These are phyloP conservation scores for Wickerhamomyces kurtzmanii DNA, from an alignment of 805 yeast genomes.

Conservation along the genomic window DNA sequence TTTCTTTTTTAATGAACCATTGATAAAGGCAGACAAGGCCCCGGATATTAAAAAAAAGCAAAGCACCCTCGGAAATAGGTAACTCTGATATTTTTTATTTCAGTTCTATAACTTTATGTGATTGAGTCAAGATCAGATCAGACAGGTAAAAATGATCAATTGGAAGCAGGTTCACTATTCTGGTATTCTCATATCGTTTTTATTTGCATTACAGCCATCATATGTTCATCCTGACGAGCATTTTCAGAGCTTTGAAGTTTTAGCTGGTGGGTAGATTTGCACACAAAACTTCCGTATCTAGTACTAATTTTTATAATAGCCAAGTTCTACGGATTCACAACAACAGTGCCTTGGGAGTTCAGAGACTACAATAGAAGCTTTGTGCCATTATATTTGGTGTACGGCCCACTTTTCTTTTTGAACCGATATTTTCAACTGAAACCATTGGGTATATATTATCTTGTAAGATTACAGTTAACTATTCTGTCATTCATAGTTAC, in stretches of 20 bases:
- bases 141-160: background rate
- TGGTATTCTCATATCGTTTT: slow-evolving; percentile 22
- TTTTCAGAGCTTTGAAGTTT: slow-evolving; percentile 78
- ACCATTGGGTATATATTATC: slow-evolving; percentile 43
- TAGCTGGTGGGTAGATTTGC: slow-evolving; percentile 27
- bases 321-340: slow-evolving; percentile 30
- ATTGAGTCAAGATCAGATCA: too few species aligned
- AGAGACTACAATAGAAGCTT: slow-evolving; percentile 58
- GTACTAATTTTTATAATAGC: slow-evolving; percentile 5
- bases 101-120: too few species aligned
- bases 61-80: too few species aligned
- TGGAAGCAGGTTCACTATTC: slow-evolving; percentile 11
- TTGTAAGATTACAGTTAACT: slow-evolving; percentile 40
- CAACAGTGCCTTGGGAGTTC: slow-evolving; percentile 80
- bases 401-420: slow-evolving; percentile 54
- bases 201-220: slow-evolving; percentile 58
- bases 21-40: background rate
- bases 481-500: slow-evolving; percentile 23
- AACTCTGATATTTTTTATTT: too few species aligned
- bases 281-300: slow-evolving; percentile 2
- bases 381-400: slow-evolving; percentile 54
- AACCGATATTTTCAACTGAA: slow-evolving; percentile 22
- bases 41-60: background rate
- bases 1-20: background rate
- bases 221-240: slow-evolving; percentile 98